These are phyloP conservation scores for Trichoderma koningiopsis DNA, from an alignment of 2,329 filamentous ascomycete genomes.

Conservation along the genomic window DNA sequence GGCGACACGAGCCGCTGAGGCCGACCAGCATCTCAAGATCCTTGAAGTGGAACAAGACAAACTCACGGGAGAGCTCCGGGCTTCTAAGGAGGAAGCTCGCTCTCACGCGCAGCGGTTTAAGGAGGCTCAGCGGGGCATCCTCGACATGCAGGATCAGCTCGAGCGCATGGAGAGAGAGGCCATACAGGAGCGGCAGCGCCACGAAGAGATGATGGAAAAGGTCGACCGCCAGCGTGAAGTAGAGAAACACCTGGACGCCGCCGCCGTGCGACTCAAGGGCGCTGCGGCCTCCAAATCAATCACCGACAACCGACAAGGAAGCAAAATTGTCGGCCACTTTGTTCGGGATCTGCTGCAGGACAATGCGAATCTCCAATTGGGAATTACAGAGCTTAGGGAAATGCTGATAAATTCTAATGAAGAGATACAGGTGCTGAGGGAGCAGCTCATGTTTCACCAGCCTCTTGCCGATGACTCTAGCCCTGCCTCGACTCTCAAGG, in stretches of 20 bases:
- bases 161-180: constrained; percentile 87
- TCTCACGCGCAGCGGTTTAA: constrained; percentile 82
- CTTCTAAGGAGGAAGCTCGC: constrained; percentile 73
- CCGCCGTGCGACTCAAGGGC: constrained; percentile 78
- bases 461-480: constrained; percentile 54
- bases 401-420: constrained; percentile 91
- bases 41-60: constrained; percentile 80
- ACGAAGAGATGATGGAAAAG: constrained; percentile 76
- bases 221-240: constrained; percentile 83
- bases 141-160: constrained; percentile 80
- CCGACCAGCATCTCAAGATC: constrained; percentile 77
- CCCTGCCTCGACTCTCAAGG: constrained; percentile 60
- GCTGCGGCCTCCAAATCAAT: constrained; percentile 72
- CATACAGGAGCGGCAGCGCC: constrained; percentile 75
- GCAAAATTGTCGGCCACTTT: constrained; percentile 86
- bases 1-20: constrained; percentile 71
- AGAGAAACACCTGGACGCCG: constrained; percentile 78
- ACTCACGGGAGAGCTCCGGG: constrained; percentile 67
- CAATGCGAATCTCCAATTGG: constrained; percentile 89
- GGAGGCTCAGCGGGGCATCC: constrained; percentile 77
- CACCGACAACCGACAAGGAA: constrained; percentile 57
- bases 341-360: constrained; percentile 94
- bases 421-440: constrained; percentile 83
- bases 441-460: constrained; percentile 79
- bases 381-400: constrained; percentile 87